phyloP scores from a whole-genome alignment of 164 flowering plant genomes.

The Magnolia officinalis region DNA sequence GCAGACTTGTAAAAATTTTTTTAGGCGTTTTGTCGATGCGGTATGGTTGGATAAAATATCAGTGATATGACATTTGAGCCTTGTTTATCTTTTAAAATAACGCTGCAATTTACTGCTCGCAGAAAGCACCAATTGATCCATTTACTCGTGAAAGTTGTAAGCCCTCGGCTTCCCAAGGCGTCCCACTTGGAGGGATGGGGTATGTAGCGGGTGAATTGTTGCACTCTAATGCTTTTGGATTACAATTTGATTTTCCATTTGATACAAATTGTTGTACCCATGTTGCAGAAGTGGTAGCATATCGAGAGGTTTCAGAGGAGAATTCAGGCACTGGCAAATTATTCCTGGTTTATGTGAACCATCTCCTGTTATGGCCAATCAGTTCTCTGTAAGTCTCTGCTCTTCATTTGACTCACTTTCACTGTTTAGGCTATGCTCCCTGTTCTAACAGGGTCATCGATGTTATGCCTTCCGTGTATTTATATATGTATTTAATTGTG shows the following conservation, averaged over 20 bases:
- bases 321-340: constrained; percentile 90
- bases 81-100: not conserved
- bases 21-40: not conserved
- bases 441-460: not conserved
- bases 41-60: not conserved
- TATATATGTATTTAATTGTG: not conserved
- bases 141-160: constrained; percentile 84
- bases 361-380: constrained; percentile 95
- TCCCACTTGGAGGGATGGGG: constrained; percentile 99
- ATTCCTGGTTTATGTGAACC: constrained; percentile 80
- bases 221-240: not conserved
- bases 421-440: not conserved
- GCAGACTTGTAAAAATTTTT: not conserved
- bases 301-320: constrained; percentile 98
- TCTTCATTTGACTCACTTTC: constrained; percentile 6
- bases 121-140: constrained; percentile 99
- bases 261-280: not conserved
- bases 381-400: constrained; percentile 77
- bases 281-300: constrained; percentile 92
- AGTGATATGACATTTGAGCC: not conserved
- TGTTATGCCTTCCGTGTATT: not conserved
- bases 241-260: not conserved
- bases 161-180: constrained; percentile 98
- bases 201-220: constrained; percentile 29
- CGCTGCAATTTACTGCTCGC: constrained; percentile 16